These are phyloP conservation scores for Crotalaria pallida DNA, from an alignment of 306 rosid species.

Conservation along the genomic window DNA sequence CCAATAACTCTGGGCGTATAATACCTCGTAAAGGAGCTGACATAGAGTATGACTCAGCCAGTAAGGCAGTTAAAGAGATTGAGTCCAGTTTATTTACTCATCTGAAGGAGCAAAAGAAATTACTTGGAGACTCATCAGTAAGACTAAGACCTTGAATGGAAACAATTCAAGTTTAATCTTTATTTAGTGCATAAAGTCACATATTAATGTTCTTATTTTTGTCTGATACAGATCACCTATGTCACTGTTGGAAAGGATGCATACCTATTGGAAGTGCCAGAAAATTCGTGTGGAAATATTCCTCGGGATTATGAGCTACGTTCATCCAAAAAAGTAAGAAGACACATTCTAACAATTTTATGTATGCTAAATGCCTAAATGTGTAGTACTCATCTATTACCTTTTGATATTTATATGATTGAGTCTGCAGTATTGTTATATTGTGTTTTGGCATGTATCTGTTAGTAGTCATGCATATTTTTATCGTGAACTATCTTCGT, in stretches of 20 bases:
- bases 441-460: background rate
- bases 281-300: slow-evolving; percentile 44
- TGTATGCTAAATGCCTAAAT: slow-evolving; percentile 8
- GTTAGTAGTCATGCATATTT: slow-evolving; percentile 1
- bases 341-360: background rate
- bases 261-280: slow-evolving; percentile 88
- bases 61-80: slow-evolving; percentile 58
- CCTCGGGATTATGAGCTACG: slow-evolving; percentile 72
- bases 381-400: background rate
- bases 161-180: slow-evolving; percentile 17
- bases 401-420: background rate
- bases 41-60: slow-evolving; percentile 72
- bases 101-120: slow-evolving; percentile 64
- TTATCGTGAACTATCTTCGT: background rate
- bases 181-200: background rate
- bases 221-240: slow-evolving; percentile 55
- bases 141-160: slow-evolving; percentile 26
- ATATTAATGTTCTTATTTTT: slow-evolving; percentile 22
- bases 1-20: slow-evolving; percentile 83
- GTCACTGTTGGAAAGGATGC: slow-evolving; percentile 79
- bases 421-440: background rate
- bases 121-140: slow-evolving; percentile 63
- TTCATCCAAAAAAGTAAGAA: slow-evolving; percentile 72
- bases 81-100: slow-evolving; percentile 50
- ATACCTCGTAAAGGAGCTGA: slow-evolving; percentile 87